Evolutionary conservation across 768 basidiomycete species (phyloP), one percentile per base, ranked within the genome.

Genomic region (Polyporus arcularius): DNA sequence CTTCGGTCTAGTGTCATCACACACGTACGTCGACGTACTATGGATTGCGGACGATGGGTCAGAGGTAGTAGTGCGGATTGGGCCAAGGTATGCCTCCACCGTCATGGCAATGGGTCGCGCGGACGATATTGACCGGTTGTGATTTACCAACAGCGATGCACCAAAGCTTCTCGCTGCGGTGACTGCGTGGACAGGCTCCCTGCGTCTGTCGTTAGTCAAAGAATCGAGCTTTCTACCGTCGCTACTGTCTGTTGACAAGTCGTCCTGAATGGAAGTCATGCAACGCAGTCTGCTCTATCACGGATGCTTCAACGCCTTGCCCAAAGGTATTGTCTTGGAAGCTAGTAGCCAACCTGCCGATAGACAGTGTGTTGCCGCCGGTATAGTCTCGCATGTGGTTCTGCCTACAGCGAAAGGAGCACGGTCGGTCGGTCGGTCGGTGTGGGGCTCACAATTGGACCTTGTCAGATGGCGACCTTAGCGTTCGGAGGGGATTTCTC

Each of bases 1-100:
- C 9, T 87, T 87, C 63, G 88, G 88, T 3, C 60, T 79, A 42
- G 81, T 82, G 4, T 73, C 74, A 9, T 78, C 86, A 1, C 75
- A 78, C 49, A 78, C 76, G 2, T 81, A 85, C 60, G 59, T 89
- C 35, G 88, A 90, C 65, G 70, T 90, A 10, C 72, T 90, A 16
- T 85, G 82, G 79, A 65, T 86, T 9, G 70, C 76, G 8, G 72
- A 76, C 3, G 72, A 76, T 8, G 80, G 80, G 1, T 62, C 62
- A 3, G 74, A 78, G 53, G 74, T 71, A 39, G 75, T 84, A 10
- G 62, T 84, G 31, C 78, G 84, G 42, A 65, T 78, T 9, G 68
- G 73, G 4, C 68, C 74, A 64, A 73, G 68, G 84, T 85, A 60
- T 58, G 76, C 30, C 12, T 10, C 21, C 35, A 11, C 28, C 15